Evolutionary conservation across 1,284 basidiomycete species (phyloP).

Genomic region (Cutaneotrichosporon cyanovorans): DNA sequence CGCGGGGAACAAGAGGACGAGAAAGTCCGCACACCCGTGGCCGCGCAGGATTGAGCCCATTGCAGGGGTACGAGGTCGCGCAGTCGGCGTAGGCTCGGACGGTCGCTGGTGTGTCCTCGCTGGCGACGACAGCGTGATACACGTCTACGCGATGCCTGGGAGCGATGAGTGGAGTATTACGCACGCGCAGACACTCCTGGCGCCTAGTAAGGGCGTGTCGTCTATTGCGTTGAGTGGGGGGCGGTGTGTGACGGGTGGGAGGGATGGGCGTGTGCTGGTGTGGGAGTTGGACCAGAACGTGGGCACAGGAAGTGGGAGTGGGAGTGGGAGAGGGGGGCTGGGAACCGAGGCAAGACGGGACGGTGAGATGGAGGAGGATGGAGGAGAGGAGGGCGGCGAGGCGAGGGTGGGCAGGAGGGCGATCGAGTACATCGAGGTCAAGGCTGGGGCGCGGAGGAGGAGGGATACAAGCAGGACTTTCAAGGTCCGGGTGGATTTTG

Average conservation of each 20-base stretch:
- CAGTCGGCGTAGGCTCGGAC: conserved; percentile 37
- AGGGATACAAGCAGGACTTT: not conserved
- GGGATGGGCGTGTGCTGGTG: conserved; percentile 41
- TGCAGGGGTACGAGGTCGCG: conserved; percentile 33
- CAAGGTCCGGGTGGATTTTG: too few relatives aligned
- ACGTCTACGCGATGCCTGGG: conserved; percentile 40
- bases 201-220: conserved; percentile 35
- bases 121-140: conserved; percentile 39
- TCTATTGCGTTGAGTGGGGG: conserved; percentile 33
- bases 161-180: conserved; percentile 12
- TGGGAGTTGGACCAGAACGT: conserved; percentile 39
- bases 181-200: conserved; percentile 39
- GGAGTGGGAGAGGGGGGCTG: conserved; percentile 33
- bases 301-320: conserved; percentile 29
- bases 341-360: too few relatives aligned
- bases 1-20: conserved; percentile 10
- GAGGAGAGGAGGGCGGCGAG: conserved; percentile 5
- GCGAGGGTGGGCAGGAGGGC: conserved; percentile 27
- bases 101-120: conserved; percentile 43
- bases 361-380: conserved; percentile 3
- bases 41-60: conserved; percentile 29
- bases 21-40: conserved; percentile 24
- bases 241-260: conserved; percentile 36
- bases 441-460: conserved; percentile 18
- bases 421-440: conserved; percentile 39